Conservation (phyloP, 345 rosid species). For the Pistacia integerrima region DNA sequence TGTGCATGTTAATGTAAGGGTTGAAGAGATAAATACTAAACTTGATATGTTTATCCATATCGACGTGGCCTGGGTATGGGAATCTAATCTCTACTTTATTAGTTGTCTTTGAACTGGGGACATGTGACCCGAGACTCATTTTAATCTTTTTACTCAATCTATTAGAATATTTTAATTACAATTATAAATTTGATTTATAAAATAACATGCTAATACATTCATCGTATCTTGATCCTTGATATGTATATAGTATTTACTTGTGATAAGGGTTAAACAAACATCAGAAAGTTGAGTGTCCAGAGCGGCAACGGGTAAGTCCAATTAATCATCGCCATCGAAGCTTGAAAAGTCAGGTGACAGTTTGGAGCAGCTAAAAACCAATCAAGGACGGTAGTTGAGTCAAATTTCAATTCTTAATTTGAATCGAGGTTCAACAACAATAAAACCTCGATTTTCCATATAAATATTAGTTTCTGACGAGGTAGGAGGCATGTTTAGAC, state of each 20-base stretch:
- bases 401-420: background rate
- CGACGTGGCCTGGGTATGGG: constrained; percentile 4
- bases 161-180: too few relatives aligned
- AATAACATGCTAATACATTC: too few relatives aligned
- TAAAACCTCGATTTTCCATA: too few relatives aligned
- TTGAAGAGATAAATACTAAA: background rate
- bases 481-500: too few relatives aligned
- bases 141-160: background rate
- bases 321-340: constrained; percentile 1
- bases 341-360: constrained; percentile 8
- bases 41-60: constrained; percentile 1
- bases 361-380: background rate
- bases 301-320: constrained; percentile 9
- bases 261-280: too few relatives aligned
- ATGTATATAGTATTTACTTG: too few relatives aligned
- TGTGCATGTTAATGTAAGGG: too few relatives aligned
- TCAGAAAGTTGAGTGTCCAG: background rate
- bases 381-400: constrained; percentile 7
- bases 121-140: background rate
- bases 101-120: background rate
- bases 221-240: too few relatives aligned
- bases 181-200: too few relatives aligned
- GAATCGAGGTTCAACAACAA: background rate
- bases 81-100: constrained; percentile 4
- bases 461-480: too few relatives aligned